phyloP scores from a whole-genome alignment of 495 filamentous ascomycete genomes.

The Aspergillus ellipticus region DNA sequence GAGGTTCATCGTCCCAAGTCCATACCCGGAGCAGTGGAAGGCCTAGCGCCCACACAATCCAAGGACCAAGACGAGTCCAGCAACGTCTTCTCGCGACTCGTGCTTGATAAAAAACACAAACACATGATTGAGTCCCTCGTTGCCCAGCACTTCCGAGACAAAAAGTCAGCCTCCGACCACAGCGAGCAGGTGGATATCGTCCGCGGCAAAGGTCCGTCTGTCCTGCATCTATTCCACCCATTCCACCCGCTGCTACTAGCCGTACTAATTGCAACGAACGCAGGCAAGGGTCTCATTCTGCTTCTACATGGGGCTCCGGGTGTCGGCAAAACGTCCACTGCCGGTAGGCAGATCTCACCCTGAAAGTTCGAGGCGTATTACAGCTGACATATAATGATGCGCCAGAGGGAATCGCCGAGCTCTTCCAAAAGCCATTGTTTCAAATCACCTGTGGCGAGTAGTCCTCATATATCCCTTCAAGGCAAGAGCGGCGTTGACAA shows the following conservation, averaged over 20 bases:
- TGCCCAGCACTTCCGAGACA: conserved; percentile 37
- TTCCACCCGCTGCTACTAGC: neutral
- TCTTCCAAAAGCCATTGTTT: conserved; percentile 27
- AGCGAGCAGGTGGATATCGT: conserved; percentile 39
- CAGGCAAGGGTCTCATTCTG: conserved; percentile 41
- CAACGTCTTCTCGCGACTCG: conserved; percentile 33
- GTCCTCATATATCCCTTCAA: too few relatives aligned
- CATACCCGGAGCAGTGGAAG: neutral
- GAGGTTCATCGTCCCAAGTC: conserved; percentile 1
- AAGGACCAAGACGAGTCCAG: neutral
- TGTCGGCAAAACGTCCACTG: conserved; percentile 49
- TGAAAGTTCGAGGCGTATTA: neutral
- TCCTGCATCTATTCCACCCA: too few relatives aligned
- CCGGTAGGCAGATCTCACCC: conserved; percentile 17
- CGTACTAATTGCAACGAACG: neutral
- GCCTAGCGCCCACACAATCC: neutral
- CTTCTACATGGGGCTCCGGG: conserved; percentile 49
- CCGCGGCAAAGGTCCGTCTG: conserved; percentile 35
- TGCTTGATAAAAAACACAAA: conserved; percentile 30
- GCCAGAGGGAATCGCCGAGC: conserved; percentile 27
- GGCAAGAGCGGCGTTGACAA: neutral
- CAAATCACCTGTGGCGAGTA: conserved; percentile 26
- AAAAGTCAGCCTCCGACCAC: conserved; percentile 12
- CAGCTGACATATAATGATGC: neutral
- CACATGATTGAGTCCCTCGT: conserved; percentile 34